Evolutionary conservation across 2,329 filamentous ascomycete species (phyloP).

Genomic region (Graphiopsis chlorocephala): DNA sequence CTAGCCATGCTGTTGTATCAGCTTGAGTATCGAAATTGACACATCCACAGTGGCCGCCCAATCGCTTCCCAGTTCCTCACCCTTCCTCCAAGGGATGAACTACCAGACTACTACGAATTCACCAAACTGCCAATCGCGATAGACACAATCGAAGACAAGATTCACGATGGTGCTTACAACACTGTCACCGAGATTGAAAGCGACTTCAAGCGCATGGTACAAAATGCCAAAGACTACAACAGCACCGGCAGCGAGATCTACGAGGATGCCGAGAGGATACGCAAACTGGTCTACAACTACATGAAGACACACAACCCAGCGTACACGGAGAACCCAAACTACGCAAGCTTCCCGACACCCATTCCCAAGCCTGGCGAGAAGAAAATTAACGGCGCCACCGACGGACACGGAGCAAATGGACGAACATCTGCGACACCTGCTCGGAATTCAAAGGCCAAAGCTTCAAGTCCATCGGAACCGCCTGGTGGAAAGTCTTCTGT

Average conservation of each 20-base stretch:
- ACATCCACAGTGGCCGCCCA: slow-evolving; percentile 56
- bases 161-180: slow-evolving; percentile 66
- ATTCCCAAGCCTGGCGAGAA: slow-evolving; percentile 51
- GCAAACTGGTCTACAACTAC: slow-evolving; percentile 81
- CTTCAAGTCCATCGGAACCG: slow-evolving; percentile 26
- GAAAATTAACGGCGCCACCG: slow-evolving; percentile 29
- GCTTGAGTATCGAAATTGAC: slow-evolving; percentile 14
- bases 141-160: slow-evolving; percentile 70
- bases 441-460: neutral
- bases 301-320: slow-evolving; percentile 86
- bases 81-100: slow-evolving; percentile 52
- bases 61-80: slow-evolving; percentile 74
- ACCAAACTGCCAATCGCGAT: slow-evolving; percentile 78
- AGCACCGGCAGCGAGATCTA: slow-evolving; percentile 68
- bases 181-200: slow-evolving; percentile 74
- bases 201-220: slow-evolving; percentile 83
- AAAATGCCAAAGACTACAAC: slow-evolving; percentile 84
- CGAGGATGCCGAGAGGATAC: slow-evolving; percentile 80
- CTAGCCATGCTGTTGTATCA: neutral
- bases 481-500: slow-evolving; percentile 31
- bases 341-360: slow-evolving; percentile 71
- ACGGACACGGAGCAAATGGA: slow-evolving; percentile 16
- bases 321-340: slow-evolving; percentile 64
- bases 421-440: slow-evolving; percentile 8
- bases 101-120: slow-evolving; percentile 73